Evolutionary conservation across 805 yeast genomes (phyloP), one percentile per base, ranked within the genome.

Genomic region (Metschnikowia gelsemii): DNA sequence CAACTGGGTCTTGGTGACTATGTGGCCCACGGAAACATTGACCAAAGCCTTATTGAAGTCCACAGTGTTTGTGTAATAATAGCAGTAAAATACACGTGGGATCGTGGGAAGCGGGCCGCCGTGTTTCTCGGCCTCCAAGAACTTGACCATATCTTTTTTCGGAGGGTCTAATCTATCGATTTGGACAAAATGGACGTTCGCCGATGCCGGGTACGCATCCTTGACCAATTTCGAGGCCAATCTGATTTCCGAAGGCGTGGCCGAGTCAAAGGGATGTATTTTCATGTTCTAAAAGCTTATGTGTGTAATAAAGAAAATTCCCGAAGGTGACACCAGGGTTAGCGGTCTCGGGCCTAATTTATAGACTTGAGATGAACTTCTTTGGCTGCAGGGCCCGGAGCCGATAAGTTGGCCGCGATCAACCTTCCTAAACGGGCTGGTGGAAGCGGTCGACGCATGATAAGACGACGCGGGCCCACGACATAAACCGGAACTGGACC

Each of bases 91-190:
- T 36, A 82, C 71, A 68, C 95, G 79, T 30, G 89, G 75, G 45
- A 86, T 78, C n/a, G 49, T 57, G 24, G 87, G 87, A 18, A 79
- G 61, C 32, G 70, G 64, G 19, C 42, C 47, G 30, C 74, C 73
- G 35, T 52, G 45, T 53, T 75, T 78, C 66, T 84, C 88, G 41
- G 85, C 82, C 45, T 80, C 82, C 49, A 86, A 68, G 63, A 73
- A 85, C 54, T 72, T 76, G 48, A 79, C 56, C 83, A 86, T 81
- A 47, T 75, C 80, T 52, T 75, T 67, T 73, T 86, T 86, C 47
- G 95, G 90, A 24, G 95, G 95, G 58, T 86, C 95, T 33, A 76
- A 53, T 59, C 80, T 74, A 58, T 84, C 90, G 46, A 81, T 64
- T 59, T 79, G 85, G 38, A 76, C 72, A 60, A 83, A 83, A 60